These are phyloP conservation scores for Lachnellula subtilissima DNA, from an alignment of 2,329 filamentous ascomycete genomes.

Conservation along the genomic window DNA sequence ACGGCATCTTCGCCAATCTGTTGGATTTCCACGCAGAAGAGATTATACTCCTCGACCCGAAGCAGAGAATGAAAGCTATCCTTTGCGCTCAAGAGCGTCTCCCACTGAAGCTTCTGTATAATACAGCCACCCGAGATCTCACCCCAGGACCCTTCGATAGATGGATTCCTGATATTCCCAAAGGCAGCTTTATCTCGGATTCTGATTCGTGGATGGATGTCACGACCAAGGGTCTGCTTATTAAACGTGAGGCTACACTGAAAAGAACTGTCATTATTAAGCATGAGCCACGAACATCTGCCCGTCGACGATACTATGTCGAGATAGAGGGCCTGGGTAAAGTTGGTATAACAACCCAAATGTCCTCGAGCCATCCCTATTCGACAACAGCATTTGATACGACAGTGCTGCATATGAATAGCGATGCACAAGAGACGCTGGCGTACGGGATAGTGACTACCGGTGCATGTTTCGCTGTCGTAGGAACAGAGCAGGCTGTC, in stretches of 20 bases:
- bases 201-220: conserved; percentile 2
- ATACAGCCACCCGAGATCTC: background rate
- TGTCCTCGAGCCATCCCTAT: background rate
- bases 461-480: background rate
- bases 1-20: background rate
- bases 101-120: background rate
- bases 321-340: background rate
- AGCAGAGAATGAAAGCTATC: background rate
- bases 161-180: conserved; percentile 1
- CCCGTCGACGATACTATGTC: background rate
- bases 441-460: background rate
- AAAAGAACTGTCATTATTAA: background rate
- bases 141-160: background rate
- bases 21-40: background rate
- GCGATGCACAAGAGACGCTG: background rate
- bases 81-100: background rate
- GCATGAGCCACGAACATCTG: background rate
- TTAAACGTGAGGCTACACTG: background rate
- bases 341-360: background rate
- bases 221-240: background rate
- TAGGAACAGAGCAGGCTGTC: background rate
- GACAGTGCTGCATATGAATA: background rate
- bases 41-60: background rate
- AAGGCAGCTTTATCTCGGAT: background rate
- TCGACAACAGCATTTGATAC: background rate